Evolutionary conservation across 2,329 filamentous ascomycete genomes (phyloP).

Genomic region (Thelonectria discophora): DNA sequence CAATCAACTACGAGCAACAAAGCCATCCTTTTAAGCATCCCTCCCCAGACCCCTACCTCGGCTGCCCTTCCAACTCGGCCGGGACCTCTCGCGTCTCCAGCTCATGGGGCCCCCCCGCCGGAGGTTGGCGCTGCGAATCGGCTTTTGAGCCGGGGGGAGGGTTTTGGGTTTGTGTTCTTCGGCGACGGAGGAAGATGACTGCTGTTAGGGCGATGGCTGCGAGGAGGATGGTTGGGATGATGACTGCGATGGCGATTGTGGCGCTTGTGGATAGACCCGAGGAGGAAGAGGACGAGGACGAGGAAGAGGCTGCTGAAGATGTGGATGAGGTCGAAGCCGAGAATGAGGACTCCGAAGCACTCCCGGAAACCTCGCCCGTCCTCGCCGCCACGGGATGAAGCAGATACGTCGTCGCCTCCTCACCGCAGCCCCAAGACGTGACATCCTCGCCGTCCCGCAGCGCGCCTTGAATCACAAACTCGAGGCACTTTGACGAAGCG

Average conservation of each 20-base stretch:
- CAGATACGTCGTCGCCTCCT: background rate
- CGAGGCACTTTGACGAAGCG: background rate
- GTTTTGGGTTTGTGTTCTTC: background rate
- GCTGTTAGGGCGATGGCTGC: background rate
- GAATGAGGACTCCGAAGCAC: background rate
- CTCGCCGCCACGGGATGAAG: background rate
- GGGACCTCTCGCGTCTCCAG: background rate
- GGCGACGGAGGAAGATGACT: background rate
- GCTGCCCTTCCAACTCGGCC: background rate
- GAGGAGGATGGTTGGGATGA: background rate
- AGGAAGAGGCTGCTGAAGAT: background rate
- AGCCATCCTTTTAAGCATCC: background rate
- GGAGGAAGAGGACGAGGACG: background rate
- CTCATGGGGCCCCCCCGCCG: background rate
- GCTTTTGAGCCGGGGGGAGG: background rate
- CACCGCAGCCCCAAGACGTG: slow-evolving; percentile 14
- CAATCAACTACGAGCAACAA: too few relatives aligned
- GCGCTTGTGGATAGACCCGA: background rate
- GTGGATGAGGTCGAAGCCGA: background rate
- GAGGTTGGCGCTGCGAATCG: background rate
- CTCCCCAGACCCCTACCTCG: background rate
- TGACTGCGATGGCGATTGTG: slow-evolving; percentile 6
- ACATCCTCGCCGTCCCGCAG: slow-evolving; percentile 6
- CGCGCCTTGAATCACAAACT: slow-evolving; percentile 4
- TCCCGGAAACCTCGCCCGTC: background rate